A percentile compares a stretch with the other conserved stretches of the same genome.
These are phyloP conservation scores for Vaccinium vitisidaea DNA, from an alignment of 148 eudicot species.

Conservation along the genomic window DNA sequence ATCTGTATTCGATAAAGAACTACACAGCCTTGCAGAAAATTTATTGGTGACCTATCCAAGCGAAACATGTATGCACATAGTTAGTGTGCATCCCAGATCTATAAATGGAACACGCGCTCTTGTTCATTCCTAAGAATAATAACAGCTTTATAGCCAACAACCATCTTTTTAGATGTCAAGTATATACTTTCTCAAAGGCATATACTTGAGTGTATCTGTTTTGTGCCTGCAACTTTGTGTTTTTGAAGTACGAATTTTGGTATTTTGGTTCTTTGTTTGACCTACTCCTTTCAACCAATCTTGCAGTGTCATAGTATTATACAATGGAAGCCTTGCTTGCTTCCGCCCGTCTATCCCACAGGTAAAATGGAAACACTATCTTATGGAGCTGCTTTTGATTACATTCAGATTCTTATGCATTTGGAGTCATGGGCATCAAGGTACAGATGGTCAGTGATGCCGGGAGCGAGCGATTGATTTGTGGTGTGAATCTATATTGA, in stretches of 20 bases:
- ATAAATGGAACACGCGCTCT: background rate
- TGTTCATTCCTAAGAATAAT: background rate
- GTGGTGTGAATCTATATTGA: background rate
- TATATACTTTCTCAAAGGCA: background rate
- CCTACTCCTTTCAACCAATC: background rate
- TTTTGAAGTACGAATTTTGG: background rate
- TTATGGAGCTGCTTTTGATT: background rate
- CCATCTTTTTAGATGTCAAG: background rate
- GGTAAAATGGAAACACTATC: background rate
- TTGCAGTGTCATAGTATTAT: background rate
- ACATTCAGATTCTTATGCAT: background rate
- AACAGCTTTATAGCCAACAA: background rate
- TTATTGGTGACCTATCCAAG: background rate
- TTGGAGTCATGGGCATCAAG: constrained; percentile 1
- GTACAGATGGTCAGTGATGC: constrained; percentile 2
- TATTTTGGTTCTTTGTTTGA: background rate
- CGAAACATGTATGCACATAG: too few relatives aligned
- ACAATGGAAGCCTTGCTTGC: background rate
- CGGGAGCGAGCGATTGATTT: background rate
- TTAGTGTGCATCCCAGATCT: background rate
- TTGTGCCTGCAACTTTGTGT: background rate
- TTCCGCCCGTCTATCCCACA: background rate
- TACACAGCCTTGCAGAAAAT: background rate
- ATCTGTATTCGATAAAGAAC: background rate
- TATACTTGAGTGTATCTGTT: background rate